Conservation (phyloP, 331 rosid species). For the Prunus yedoensis region DNA sequence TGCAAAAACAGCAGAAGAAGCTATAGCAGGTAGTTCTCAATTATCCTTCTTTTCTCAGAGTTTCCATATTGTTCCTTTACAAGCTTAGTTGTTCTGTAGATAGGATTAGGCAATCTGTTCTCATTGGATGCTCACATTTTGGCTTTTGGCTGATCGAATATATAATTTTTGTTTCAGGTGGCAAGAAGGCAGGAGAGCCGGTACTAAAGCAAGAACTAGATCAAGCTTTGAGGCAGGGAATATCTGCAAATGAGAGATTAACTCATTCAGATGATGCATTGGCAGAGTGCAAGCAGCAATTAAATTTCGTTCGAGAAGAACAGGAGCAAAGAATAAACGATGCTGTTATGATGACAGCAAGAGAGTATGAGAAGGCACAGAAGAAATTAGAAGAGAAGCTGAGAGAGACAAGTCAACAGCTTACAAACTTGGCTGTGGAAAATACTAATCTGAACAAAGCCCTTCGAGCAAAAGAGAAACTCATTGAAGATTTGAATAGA, state of each 20-base stretch:
- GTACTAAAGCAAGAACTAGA: constrained; percentile 25
- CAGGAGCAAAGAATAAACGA: constrained; percentile 35
- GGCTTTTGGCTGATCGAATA: constrained; percentile 1
- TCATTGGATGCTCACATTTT: constrained; percentile 1
- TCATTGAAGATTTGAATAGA: constrained; percentile 27
- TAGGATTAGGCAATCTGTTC: background rate
- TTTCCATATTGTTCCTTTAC: constrained; percentile 7
- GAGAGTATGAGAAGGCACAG: constrained; percentile 31
- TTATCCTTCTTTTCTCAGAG: constrained; percentile 5
- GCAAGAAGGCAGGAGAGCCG: constrained; percentile 31
- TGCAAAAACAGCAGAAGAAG: constrained; percentile 31
- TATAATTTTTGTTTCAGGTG: constrained; percentile 22
- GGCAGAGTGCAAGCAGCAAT: constrained; percentile 27
- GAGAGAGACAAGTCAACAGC: constrained; percentile 15
- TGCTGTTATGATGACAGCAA: constrained; percentile 35
- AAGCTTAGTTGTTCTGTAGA: constrained; percentile 9
- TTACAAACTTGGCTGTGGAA: constrained; percentile 25
- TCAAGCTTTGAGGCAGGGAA: constrained; percentile 33
- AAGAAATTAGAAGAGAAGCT: constrained; percentile 27
- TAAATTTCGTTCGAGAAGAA: constrained; percentile 24
- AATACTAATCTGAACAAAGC: constrained; percentile 27
- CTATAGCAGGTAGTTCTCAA: constrained; percentile 37
- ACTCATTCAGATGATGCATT: constrained; percentile 33
- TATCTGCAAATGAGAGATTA: constrained; percentile 29
- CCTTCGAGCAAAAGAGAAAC: constrained; percentile 24